Percentiles rank a stretch among this genome's conserved stretches.
Conservation (phyloP, 1,284 basidiomycete species). For the Sporisorium graminicola region DNA sequence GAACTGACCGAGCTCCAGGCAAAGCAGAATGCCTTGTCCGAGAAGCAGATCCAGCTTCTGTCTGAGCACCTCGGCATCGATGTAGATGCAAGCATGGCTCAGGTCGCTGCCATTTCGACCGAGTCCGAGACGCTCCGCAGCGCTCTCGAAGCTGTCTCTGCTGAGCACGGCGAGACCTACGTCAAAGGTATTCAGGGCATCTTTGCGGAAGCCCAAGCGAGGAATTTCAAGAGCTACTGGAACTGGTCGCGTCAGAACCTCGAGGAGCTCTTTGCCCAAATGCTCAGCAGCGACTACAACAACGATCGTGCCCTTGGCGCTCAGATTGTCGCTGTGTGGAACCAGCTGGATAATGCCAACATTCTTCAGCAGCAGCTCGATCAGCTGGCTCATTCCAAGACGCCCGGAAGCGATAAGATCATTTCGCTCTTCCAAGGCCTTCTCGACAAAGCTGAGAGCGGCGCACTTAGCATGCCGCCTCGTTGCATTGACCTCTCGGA, state of each 20-base stretch:
- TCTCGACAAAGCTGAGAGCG: conserved; percentile 74
- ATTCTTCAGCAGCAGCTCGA: conserved; percentile 5
- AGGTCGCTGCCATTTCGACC: neutral
- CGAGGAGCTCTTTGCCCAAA: conserved; percentile 85
- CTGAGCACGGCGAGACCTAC: conserved; percentile 91
- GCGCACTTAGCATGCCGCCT: conserved; percentile 80
- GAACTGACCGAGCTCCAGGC: conserved; percentile 95
- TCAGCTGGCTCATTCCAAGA: neutral
- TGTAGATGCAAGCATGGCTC: conserved; percentile 80
- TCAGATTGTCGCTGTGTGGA: neutral
- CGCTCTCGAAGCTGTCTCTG: conserved; percentile 84
- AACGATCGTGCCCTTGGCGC: conserved; percentile 74
- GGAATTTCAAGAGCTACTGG: conserved; percentile 97
- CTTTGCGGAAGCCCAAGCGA: conserved; percentile 93
- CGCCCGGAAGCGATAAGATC: neutral
- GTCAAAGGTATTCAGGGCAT: conserved; percentile 91
- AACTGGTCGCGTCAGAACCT: conserved; percentile 98
- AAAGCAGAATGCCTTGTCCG: conserved; percentile 91
- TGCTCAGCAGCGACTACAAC: conserved; percentile 82
- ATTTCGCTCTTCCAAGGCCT: conserved; percentile 1
- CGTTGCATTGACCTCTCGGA: conserved; percentile 77
- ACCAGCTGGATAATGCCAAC: conserved; percentile 7
- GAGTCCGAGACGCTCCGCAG: conserved; percentile 75
- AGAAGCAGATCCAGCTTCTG: conserved; percentile 87
- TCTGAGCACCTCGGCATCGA: conserved; percentile 95